Conservation (phyloP, 2,329 filamentous ascomycete species). For the Aspergillus pseudoterreus region DNA sequence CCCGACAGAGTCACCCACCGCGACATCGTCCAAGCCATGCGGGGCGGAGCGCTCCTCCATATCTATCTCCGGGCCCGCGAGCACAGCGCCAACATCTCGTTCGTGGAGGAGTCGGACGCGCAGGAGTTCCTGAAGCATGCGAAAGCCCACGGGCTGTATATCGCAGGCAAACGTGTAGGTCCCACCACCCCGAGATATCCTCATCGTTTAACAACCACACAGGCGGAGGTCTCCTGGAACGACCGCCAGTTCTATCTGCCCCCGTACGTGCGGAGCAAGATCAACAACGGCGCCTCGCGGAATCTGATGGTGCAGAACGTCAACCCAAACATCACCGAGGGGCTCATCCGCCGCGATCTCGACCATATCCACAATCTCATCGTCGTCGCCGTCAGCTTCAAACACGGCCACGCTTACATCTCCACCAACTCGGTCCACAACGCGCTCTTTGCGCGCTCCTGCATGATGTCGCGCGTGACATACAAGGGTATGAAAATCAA, state of each 20-base stretch:
- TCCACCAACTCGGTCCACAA: conserved; percentile 74
- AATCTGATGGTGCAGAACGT: conserved; percentile 68
- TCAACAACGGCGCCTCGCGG: conserved; percentile 64
- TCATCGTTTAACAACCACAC: not conserved
- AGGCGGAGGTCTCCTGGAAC: conserved; percentile 68
- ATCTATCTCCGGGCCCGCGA: conserved; percentile 61
- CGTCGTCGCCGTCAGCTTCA: conserved; percentile 63
- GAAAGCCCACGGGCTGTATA: conserved; percentile 63
- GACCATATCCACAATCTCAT: conserved; percentile 79
- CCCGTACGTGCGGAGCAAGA: conserved; percentile 60
- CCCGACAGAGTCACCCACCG: conserved; percentile 59
- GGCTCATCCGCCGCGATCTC: conserved; percentile 65
- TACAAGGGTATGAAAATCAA: conserved; percentile 71
- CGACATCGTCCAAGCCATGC: conserved; percentile 62
- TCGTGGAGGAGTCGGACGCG: conserved; percentile 62
- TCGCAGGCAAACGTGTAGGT: conserved; percentile 65
- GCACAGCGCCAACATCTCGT: conserved; percentile 63
- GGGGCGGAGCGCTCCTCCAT: conserved; percentile 68
- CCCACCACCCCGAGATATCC: not conserved
- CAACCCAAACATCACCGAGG: conserved; percentile 57
- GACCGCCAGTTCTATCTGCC: conserved; percentile 67
- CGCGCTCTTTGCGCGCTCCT: conserved; percentile 70
- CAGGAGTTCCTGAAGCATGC: conserved; percentile 62
- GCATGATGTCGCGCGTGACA: conserved; percentile 65
- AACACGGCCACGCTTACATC: conserved; percentile 60